These are phyloP conservation scores for Pezicula rhizophila DNA, from an alignment of 2,329 filamentous ascomycete species.

Conservation along the genomic window DNA sequence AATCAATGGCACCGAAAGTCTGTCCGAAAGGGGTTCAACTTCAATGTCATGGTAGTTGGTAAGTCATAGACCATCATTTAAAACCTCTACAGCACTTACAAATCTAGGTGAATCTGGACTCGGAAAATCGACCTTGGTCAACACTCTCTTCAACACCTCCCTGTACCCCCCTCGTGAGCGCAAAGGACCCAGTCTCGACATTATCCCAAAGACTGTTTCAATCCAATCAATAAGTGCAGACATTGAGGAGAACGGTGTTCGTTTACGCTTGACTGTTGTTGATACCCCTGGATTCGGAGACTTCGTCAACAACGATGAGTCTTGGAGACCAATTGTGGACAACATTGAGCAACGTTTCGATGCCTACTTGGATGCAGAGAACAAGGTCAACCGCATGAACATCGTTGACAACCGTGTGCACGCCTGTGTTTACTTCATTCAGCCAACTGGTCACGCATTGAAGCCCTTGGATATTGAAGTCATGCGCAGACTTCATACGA, in stretches of 20 bases:
- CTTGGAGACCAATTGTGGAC: slow-evolving; percentile 97
- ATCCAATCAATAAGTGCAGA: slow-evolving; percentile 94
- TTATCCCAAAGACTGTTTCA: slow-evolving; percentile 95
- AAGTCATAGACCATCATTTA: slow-evolving; percentile 37
- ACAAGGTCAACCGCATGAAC: slow-evolving; percentile 99
- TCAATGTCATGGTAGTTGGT: slow-evolving; percentile 99
- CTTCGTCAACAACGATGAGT: slow-evolving; percentile 99
- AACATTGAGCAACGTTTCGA: slow-evolving; percentile 99
- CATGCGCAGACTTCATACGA: slow-evolving; percentile 98
- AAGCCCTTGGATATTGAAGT: slow-evolving; percentile 99
- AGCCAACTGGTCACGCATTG: slow-evolving; percentile 94
- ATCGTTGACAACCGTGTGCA: slow-evolving; percentile 99
- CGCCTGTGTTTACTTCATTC: slow-evolving; percentile 98
- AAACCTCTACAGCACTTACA: slow-evolving; percentile 11
- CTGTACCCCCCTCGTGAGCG: slow-evolving; percentile 98
- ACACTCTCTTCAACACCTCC: slow-evolving; percentile 99
- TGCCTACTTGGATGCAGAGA: slow-evolving; percentile 96
- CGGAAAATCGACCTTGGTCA: slow-evolving; percentile 97
- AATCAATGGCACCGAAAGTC: slow-evolving; percentile 99
- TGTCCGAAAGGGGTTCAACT: slow-evolving; percentile 99
- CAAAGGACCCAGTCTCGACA: slow-evolving; percentile 94
- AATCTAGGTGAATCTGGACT: slow-evolving; percentile 88
- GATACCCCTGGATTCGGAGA: slow-evolving; percentile 98
- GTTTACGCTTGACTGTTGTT: slow-evolving; percentile 91
- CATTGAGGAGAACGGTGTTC: slow-evolving; percentile 97